These are phyloP conservation scores for Bryoerythrophyllum caledonicum DNA, from an alignment of 225 moss, liverwort and hornwort species.

Conservation along the genomic window DNA sequence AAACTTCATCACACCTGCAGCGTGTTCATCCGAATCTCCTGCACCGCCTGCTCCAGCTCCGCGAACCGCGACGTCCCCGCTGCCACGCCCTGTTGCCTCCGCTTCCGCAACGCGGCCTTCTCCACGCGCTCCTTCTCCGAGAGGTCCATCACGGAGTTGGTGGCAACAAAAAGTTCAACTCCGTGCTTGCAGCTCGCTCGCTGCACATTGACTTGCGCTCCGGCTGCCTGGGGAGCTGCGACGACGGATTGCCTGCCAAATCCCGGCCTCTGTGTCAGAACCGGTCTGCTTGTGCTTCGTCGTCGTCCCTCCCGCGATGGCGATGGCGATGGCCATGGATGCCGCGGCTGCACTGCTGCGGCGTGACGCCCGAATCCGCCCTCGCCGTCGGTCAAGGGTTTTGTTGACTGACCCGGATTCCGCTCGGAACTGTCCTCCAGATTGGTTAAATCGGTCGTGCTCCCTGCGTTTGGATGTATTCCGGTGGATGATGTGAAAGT, in stretches of 20 bases:
- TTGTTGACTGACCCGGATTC: background rate
- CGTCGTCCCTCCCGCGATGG: background rate
- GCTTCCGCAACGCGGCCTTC: conserved; percentile 63
- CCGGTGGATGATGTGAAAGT: background rate
- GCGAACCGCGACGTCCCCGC: conserved; percentile 62
- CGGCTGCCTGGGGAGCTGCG: conserved; percentile 15
- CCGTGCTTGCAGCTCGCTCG: background rate
- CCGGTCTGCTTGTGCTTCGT: background rate
- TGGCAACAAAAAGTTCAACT: background rate
- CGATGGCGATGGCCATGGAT: background rate
- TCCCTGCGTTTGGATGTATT: background rate
- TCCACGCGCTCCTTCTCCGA: conserved; percentile 57
- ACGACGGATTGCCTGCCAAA: background rate
- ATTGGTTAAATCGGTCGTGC: background rate
- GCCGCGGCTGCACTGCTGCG: background rate
- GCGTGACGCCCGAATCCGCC: background rate
- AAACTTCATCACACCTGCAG: conserved; percentile 31
- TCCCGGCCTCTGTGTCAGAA: background rate
- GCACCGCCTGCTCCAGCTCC: conserved; percentile 62
- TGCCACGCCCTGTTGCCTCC: conserved; percentile 63
- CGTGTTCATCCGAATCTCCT: conserved; percentile 62
- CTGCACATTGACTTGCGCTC: conserved; percentile 26
- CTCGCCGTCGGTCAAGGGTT: background rate
- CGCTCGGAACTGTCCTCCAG: background rate
- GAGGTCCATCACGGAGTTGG: conserved; percentile 36